Evolutionary conservation across 805 yeast species (phyloP).

Genomic region (Saturnispora zaruensis): DNA sequence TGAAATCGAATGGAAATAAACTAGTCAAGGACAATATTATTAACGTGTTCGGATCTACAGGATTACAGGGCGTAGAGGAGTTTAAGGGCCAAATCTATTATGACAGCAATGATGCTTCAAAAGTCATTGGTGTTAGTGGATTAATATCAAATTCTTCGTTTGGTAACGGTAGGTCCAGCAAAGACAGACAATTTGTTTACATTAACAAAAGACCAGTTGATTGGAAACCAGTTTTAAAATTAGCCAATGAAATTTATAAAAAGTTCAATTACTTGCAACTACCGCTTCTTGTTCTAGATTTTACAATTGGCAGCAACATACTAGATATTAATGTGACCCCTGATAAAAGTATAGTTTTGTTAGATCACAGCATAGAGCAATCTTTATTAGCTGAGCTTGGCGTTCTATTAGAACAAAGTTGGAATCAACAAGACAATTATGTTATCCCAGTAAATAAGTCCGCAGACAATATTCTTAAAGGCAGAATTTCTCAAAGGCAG

Average conservation of each 20-base stretch:
- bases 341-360: slow-evolving; percentile 66
- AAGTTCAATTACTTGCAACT: slow-evolving; percentile 61
- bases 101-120: slow-evolving; percentile 23
- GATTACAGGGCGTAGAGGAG: slow-evolving; percentile 47
- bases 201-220: slow-evolving; percentile 71
- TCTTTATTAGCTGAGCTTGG: slow-evolving; percentile 48
- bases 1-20: slow-evolving; percentile 49
- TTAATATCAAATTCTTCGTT: slow-evolving; percentile 66
- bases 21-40: slow-evolving; percentile 49
- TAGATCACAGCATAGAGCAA: slow-evolving; percentile 49
- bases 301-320: slow-evolving; percentile 41
- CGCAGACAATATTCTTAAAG: slow-evolving; percentile 1
- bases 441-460: slow-evolving; percentile 9
- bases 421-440: slow-evolving; percentile 18
- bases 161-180: slow-evolving; percentile 64
- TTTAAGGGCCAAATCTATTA: slow-evolving; percentile 37
- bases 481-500: slow-evolving; percentile 7
- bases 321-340: slow-evolving; percentile 90
- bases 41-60: slow-evolving; percentile 62
- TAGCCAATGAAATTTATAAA: slow-evolving; percentile 67
- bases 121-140: slow-evolving; percentile 42
- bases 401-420: slow-evolving; percentile 40
- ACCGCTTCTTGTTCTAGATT: slow-evolving; percentile 61
- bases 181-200: slow-evolving; percentile 68
- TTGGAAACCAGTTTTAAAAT: slow-evolving; percentile 44